Base-by-base conservation (phyloP, 1,284 basidiomycete species). In the Cystobasidium slooffiae region DNA sequence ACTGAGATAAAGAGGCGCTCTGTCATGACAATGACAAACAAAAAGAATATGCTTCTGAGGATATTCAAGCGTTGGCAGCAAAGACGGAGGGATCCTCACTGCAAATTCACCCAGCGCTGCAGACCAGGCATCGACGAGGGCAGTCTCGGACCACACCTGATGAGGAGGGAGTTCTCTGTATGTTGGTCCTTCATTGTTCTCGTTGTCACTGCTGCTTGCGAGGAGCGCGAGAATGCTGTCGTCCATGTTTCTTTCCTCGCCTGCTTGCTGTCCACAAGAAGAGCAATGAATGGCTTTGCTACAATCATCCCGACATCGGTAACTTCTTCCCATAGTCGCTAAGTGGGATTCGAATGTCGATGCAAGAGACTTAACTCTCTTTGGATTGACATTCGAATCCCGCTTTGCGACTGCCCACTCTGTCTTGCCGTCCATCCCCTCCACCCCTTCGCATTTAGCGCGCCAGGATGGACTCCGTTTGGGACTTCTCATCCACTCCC, bases 61-160 rank as follows among this genome's bases (percentile, higher is more conserved):
- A 49, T 20, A 49, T 44, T 51, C 20, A 51, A 51, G 47, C 20
- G 1, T 51, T 16, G 47, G 20, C 3, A 20, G 47, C 14, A 1
- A 20, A 3, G 47, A 20, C 3, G 47, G 47, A 51, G 3, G 47
- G 20, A 51, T 18, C n/a, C 69, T 18, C 51, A 72, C 69, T 37
- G 9, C 43, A 44, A 64, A 72, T 22, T 72, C 69, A 22, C 22
- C 16, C 44, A 52, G 39, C 51, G 69, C 69, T 39, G 69, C 69
- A 22, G 46, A 18, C 69, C 69, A 72, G 14, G 69, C 69, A 12
- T 63, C 41, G 31, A 51, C 51, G 18, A 72, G 51, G 51, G 37
- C 61, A 44, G 37, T 37, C 16, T 43, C 47, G 18, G 31, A 22
- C 69, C 69, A 72, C n/a, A 72, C 43, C 6, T 72, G 55, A 12